Evolutionary conservation across 2,329 filamentous ascomycete genomes (phyloP).

Genomic region (Ceratocystiopsis brevicomis): DNA sequence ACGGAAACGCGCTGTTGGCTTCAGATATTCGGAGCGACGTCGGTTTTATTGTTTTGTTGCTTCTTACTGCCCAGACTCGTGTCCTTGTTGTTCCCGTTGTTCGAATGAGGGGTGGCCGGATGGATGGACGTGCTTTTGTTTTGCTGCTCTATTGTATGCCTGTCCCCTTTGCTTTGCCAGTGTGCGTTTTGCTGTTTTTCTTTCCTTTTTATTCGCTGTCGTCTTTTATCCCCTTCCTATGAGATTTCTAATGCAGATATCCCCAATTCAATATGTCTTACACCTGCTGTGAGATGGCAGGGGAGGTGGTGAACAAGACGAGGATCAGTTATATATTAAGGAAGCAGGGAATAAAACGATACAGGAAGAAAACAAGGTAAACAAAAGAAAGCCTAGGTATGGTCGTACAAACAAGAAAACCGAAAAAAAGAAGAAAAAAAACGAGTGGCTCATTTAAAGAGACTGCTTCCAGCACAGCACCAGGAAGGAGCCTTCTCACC

Average conservation of each 20-base stretch:
- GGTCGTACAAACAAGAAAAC: too few species aligned
- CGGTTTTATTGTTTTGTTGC: background rate
- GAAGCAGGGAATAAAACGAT: too few species aligned
- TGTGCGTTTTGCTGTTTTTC: background rate
- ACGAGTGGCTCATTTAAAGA: too few species aligned
- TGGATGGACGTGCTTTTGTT: background rate
- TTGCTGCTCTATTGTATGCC: conserved; percentile 1
- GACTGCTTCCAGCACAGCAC: too few species aligned
- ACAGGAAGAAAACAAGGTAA: too few species aligned
- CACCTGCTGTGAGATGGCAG: background rate
- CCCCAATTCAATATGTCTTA: conserved; percentile 12
- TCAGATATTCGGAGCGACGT: background rate
- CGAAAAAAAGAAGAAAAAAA: too few species aligned
- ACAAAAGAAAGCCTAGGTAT: too few species aligned
- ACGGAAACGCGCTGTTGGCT: too few species aligned
- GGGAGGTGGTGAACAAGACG: too few species aligned
- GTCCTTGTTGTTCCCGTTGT: background rate
- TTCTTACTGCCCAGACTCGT: background rate
- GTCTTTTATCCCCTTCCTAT: conserved; percentile 21
- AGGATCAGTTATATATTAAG: too few species aligned
- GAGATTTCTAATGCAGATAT: conserved; percentile 47
- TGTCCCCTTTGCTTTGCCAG: background rate
- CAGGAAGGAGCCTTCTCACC: too few species aligned
- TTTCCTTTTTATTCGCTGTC: background rate
- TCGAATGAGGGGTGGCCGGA: background rate